These are phyloP conservation scores for Oldenlandia corymbosa DNA, from an alignment of 257 asterid genomes.

Conservation along the genomic window DNA sequence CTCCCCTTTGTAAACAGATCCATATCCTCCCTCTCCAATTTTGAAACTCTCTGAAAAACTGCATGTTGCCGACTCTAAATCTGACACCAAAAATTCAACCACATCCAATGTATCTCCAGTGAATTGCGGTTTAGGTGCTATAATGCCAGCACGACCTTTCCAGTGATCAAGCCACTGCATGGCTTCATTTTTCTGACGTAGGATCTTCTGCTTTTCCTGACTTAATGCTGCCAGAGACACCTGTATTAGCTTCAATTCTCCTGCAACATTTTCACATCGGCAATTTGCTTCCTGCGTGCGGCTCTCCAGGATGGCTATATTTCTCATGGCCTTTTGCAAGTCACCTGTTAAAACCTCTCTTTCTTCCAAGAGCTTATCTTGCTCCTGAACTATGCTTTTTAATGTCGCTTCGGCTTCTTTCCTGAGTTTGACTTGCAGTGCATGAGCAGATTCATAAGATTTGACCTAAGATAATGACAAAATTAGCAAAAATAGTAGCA, in stretches of 20 bases:
- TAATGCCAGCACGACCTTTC: conserved; percentile 33
- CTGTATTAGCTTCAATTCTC: conserved; percentile 55
- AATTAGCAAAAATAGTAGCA: conserved; percentile 1
- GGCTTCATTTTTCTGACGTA: conserved; percentile 53
- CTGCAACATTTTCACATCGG: conserved; percentile 48
- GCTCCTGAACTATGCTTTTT: conserved; percentile 34
- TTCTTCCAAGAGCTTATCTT: conserved; percentile 45
- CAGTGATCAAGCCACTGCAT: conserved; percentile 52
- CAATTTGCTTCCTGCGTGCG: conserved; percentile 58
- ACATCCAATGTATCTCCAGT: conserved; percentile 28
- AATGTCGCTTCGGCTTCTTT: conserved; percentile 53
- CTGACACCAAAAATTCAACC: conserved; percentile 50
- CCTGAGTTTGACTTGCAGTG: conserved; percentile 43
- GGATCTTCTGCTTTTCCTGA: conserved; percentile 56
- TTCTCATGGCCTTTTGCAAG: conserved; percentile 48
- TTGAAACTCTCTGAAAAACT: conserved; percentile 66
- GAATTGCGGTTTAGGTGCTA: conserved; percentile 17
- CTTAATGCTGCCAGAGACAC: conserved; percentile 41
- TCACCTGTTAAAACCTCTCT: conserved; percentile 34
- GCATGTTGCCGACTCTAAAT: conserved; percentile 71
- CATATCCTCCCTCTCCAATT: conserved; percentile 67
- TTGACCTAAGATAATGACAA: conserved; percentile 36
- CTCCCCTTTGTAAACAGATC: conserved; percentile 75
- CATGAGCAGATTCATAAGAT: conserved; percentile 51
- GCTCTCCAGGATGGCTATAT: conserved; percentile 49